phyloP scores from a whole-genome alignment of 345 rosid genomes.

The Diplotaxis tenuifolia region DNA sequence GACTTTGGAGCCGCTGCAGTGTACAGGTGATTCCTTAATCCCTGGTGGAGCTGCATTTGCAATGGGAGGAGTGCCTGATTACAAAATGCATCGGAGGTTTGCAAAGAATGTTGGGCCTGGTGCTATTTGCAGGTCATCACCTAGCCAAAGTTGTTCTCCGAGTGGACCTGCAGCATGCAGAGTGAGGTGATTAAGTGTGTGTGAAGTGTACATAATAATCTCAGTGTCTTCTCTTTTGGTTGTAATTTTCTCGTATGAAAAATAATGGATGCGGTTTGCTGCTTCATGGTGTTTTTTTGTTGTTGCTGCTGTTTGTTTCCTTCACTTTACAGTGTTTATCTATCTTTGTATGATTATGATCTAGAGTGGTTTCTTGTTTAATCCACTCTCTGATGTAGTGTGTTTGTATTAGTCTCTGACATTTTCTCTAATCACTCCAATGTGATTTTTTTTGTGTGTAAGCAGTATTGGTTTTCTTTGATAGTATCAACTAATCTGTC shows the following conservation, averaged over 20 bases:
- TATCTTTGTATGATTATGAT: constrained; percentile 25
- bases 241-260: constrained; percentile 19
- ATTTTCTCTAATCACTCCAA: constrained; percentile 18
- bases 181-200: constrained; percentile 61
- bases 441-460: constrained; percentile 28
- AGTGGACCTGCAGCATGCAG: constrained; percentile 79
- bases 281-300: constrained; percentile 33
- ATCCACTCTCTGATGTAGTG: constrained; percentile 1
- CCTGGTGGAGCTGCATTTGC: constrained; percentile 55
- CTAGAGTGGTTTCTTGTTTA: constrained; percentile 7
- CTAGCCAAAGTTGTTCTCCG: constrained; percentile 69
- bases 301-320: constrained; percentile 33
- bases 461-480: constrained; percentile 12
- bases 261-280: constrained; percentile 37
- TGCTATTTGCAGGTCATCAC: constrained; percentile 72
- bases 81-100: constrained; percentile 56
- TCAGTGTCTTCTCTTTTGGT: constrained; percentile 39
- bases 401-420: constrained; percentile 15
- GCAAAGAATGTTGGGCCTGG: constrained; percentile 75
- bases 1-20: constrained; percentile 88
- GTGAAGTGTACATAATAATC: constrained; percentile 39
- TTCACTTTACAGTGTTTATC: constrained; percentile 38
- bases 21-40: constrained; percentile 43
- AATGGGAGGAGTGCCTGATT: constrained; percentile 69
- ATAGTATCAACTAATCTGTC: not conserved